phyloP scores from a whole-genome alignment of 345 rosid genomes.

The Linum lewisii region DNA sequence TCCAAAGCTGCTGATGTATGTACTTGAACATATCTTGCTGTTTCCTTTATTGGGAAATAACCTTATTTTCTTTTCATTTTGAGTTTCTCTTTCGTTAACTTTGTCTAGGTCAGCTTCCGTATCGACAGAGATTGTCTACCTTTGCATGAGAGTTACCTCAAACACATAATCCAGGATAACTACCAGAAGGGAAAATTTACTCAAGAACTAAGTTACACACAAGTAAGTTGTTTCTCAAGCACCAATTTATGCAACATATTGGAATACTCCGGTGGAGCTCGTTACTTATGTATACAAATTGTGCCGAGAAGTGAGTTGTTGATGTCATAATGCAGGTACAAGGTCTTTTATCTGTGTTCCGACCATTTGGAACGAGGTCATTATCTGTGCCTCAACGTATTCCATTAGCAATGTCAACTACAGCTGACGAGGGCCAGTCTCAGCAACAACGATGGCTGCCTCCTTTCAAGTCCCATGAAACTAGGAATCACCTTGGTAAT shows the following conservation, averaged over 20 bases:
- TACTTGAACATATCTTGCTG: background rate
- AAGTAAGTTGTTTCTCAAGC: slow-evolving; percentile 21
- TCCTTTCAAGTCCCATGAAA: background rate
- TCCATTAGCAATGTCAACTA: slow-evolving; percentile 11
- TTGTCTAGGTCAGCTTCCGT: slow-evolving; percentile 39
- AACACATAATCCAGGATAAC: slow-evolving; percentile 31
- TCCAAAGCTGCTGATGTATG: background rate
- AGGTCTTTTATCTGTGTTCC: slow-evolving; percentile 31
- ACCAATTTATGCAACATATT: no score
- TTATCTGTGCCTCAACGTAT: slow-evolving; percentile 14
- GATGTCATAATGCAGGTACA: slow-evolving; percentile 29
- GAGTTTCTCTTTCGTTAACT: background rate
- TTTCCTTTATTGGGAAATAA: background rate
- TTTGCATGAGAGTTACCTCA: slow-evolving; percentile 33
- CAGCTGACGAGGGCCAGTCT: slow-evolving; percentile 18
- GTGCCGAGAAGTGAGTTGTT: background rate
- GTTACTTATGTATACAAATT: no score
- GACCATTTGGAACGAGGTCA: slow-evolving; percentile 23
- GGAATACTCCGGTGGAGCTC: no score
- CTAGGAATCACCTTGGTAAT: background rate
- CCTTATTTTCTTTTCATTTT: background rate
- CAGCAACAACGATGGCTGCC: slow-evolving; percentile 13
- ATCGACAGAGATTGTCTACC: slow-evolving; percentile 39
- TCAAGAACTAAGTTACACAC: slow-evolving; percentile 35
- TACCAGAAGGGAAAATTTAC: slow-evolving; percentile 34